These are phyloP conservation scores for Penicillium sp. DNA, from an alignment of 2,329 filamentous ascomycete species.

Conservation along the genomic window DNA sequence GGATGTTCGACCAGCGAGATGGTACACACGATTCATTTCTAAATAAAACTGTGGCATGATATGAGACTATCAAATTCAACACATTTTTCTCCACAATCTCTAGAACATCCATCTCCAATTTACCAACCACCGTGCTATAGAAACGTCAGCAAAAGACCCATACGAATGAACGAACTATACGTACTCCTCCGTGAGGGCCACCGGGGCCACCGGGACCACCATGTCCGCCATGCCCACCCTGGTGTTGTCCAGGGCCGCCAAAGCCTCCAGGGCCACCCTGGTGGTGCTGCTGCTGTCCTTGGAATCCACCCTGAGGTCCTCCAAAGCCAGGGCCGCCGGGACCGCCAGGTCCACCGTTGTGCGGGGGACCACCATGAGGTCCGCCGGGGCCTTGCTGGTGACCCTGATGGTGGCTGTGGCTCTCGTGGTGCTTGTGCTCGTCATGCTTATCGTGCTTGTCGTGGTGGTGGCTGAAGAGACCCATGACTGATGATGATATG, in stretches of 20 bases:
- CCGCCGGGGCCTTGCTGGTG: not conserved
- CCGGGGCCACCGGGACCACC: not conserved
- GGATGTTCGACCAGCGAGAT: too few relatives aligned
- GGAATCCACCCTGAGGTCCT: not conserved
- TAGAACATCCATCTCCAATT: not conserved
- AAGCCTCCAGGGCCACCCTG: not conserved
- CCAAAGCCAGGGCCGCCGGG: not conserved
- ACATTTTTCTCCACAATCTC: too few relatives aligned
- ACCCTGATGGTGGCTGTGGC: not conserved
- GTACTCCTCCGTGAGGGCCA: not conserved
- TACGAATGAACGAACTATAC: not conserved
- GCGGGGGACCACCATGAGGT: not conserved
- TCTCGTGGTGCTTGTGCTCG: not conserved
- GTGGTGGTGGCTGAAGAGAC: constrained; percentile 4
- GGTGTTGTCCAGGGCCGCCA: not conserved
- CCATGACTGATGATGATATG: not conserved
- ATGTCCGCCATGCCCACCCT: not conserved
- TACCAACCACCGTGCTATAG: not conserved
- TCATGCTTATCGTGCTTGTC: not conserved
- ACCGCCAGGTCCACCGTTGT: not conserved
- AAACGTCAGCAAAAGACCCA: not conserved
- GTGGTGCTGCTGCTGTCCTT: not conserved
- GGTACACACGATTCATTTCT: too few relatives aligned
- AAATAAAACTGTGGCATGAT: not conserved
- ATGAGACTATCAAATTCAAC: not conserved